Base-by-base conservation (phyloP, 2,329 filamentous ascomycete genomes). In the Fusarium sp. region DNA sequence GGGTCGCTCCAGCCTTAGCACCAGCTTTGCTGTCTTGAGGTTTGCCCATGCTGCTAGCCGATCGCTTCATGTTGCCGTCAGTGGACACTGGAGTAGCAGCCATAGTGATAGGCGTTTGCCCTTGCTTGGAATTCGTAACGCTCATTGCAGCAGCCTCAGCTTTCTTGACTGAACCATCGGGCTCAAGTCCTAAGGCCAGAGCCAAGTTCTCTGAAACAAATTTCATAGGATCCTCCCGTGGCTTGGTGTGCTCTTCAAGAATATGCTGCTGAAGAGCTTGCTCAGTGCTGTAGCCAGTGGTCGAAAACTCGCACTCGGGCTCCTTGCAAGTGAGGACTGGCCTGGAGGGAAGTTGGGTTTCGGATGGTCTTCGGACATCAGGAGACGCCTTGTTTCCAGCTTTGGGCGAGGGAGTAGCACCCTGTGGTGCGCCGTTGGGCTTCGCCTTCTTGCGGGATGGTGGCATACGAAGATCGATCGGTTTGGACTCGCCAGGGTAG, bases 211-310 rank as follows among this genome's bases (percentile, higher is more conserved):
- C 86, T 51, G 81, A 73, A 18, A 82, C 78, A 72, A 85, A 91
- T 67, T 84, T 85, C 58, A 83, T 44, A 4, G 89, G 88, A 62
- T 90, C 79, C 65, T 87, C 81, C 43, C 81, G 78, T 8, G 88
- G 88, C 74, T 84, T 85, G 23, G 83, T 78, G 69, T 91, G 89
- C 74, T 90, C 88, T 59, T 90, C 85, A n/a, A 86, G 81, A 10
- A 83, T 77, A 71, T 91, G 89, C 13, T 78, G 74, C 56, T 84
- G 82, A 50, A 85, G 80, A 14, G 83, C 83, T 68, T 89, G 86
- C 66, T 90, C 85, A 9, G 79, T 87, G 4, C 82, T 73, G 69
- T 90, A 90, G 0, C 83, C 85, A 14, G 81, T 78, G 4, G 73
- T 75, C 11, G 83, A 82, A 67, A 81, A 80, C 28, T 89, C 86